Percentiles rank a stretch among this genome's conserved stretches.
These are phyloP conservation scores for Yarrowia osloensis DNA, from an alignment of 805 yeast genomes.

Conservation along the genomic window DNA sequence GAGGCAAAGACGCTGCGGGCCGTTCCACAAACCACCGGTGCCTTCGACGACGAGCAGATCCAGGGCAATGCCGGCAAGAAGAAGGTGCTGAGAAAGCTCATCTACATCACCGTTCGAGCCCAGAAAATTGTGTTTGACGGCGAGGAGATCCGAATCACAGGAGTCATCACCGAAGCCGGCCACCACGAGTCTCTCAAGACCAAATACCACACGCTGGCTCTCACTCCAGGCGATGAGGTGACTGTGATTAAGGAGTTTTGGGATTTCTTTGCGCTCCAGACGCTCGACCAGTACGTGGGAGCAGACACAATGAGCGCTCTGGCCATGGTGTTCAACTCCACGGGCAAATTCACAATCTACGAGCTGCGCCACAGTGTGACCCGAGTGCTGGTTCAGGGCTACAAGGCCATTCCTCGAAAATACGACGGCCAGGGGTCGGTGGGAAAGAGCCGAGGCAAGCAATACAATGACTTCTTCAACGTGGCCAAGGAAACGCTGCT, in stretches of 20 bases:
- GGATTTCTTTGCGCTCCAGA: slow-evolving; percentile 27
- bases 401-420: slow-evolving; percentile 29
- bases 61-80: slow-evolving; percentile 22
- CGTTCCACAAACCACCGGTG: slow-evolving; percentile 25
- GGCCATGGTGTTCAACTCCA: slow-evolving; percentile 23
- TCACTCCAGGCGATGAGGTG: slow-evolving; percentile 29
- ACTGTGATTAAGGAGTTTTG: slow-evolving; percentile 15
- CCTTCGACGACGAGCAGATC: slow-evolving; percentile 22
- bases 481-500: slow-evolving; percentile 21
- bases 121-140: slow-evolving; percentile 27
- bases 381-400: slow-evolving; percentile 28
- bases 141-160: slow-evolving; percentile 28
- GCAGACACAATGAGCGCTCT: slow-evolving; percentile 23
- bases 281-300: slow-evolving; percentile 19
- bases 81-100: slow-evolving; percentile 19
- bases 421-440: slow-evolving; percentile 27
- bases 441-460: slow-evolving; percentile 27
- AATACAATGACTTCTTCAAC: slow-evolving; percentile 27
- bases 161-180: slow-evolving; percentile 26
- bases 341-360: slow-evolving; percentile 21
- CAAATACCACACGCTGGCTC: slow-evolving; percentile 23
- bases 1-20: slow-evolving; percentile 30
- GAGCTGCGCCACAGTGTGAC: slow-evolving; percentile 25
- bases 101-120: not conserved
- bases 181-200: slow-evolving; percentile 14